Conservation (phyloP, 139 green algal genomes). For the Chlamydomonas sphaeroides region DNA sequence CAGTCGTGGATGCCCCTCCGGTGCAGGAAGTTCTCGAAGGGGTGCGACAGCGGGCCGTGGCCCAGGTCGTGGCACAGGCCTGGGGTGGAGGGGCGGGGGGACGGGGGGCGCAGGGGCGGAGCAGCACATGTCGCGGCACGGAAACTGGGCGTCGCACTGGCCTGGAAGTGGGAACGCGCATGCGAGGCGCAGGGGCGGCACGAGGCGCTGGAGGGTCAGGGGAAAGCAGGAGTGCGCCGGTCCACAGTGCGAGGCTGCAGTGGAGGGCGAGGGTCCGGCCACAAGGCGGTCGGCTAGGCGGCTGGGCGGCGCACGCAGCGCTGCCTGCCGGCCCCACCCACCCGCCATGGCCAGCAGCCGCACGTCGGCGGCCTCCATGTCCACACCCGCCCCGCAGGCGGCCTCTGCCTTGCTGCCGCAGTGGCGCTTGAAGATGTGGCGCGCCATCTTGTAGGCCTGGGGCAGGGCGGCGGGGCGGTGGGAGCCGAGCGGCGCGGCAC, state of each 20-base stretch:
- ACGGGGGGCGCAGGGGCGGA: background rate
- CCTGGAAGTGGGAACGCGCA: background rate
- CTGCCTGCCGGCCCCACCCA: background rate
- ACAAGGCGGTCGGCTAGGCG: too few relatives aligned
- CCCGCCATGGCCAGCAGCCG: slow-evolving; percentile 48
- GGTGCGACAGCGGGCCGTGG: slow-evolving; percentile 92
- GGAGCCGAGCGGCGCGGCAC: too few relatives aligned
- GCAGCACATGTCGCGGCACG: background rate
- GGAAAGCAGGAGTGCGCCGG: background rate
- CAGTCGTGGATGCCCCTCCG: slow-evolving; percentile 11
- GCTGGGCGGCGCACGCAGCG: too few relatives aligned
- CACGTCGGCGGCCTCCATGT: slow-evolving; percentile 67
- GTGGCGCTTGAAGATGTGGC: slow-evolving; percentile 18
- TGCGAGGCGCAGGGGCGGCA: background rate
- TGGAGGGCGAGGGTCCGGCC: too few relatives aligned
- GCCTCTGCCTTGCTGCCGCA: background rate
- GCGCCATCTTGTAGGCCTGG: slow-evolving; percentile 25
- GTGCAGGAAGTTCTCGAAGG: slow-evolving; percentile 86
- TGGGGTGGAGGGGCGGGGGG: slow-evolving; percentile 29
- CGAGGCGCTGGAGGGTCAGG: too few relatives aligned
- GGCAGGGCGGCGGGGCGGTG: slow-evolving; percentile 81
- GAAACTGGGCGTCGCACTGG: background rate
- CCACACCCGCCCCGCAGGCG: background rate
- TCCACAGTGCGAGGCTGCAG: too few relatives aligned
- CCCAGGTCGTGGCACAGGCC: slow-evolving; percentile 94